Evolutionary conservation across 305 asterid species (phyloP), one percentile per base, ranked within the genome.

Genomic region (Fraxinus velutina): DNA sequence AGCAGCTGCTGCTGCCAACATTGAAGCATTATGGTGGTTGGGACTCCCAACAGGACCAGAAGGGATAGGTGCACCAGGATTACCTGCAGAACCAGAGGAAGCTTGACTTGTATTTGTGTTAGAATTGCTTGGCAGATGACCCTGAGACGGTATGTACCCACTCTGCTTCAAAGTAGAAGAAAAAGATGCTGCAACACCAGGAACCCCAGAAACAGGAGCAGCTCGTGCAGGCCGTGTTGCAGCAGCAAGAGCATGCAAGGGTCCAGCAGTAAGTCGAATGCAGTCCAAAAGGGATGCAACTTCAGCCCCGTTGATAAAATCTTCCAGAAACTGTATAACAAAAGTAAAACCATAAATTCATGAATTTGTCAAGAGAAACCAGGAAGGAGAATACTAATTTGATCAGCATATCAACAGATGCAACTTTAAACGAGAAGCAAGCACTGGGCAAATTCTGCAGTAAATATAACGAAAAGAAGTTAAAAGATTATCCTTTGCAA

Each of bases 181-280:
- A 71, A 89, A 79, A 73, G 95, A 74, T 47, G 92, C 82, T 75
- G 96, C 15, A 83, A 91, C 88, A 85, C 92, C 89, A 78, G 97
- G 87, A 84, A 90, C 91, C 75, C 94, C 98, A 50, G 98, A 90
- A 84, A 96, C 96, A 77, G 99, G 96, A 82, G 98, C 98, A 86
- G 99, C 99, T 82, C 99, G 93, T 75, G 99, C 99, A 80, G 99
- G 98, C 84, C 99, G 90, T 37, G 99, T 94, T 75, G 99, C 99
- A 87, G 98, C 98, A 80, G 98, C 98, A 81, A 96, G 98, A 86
- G 99, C 98, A 81, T 96, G 98, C 92, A 96, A 89, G 24, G 99
- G 98, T 77, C 99, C 99, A 64, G 99, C 97, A 62, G 98, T 96
- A 83, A 96, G 91, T 81, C 98, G 91, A 85, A 96, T 94, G 88